Evolutionary conservation across 768 basidiomycete genomes (phyloP).

Genomic region (Tulasnella sp.): DNA sequence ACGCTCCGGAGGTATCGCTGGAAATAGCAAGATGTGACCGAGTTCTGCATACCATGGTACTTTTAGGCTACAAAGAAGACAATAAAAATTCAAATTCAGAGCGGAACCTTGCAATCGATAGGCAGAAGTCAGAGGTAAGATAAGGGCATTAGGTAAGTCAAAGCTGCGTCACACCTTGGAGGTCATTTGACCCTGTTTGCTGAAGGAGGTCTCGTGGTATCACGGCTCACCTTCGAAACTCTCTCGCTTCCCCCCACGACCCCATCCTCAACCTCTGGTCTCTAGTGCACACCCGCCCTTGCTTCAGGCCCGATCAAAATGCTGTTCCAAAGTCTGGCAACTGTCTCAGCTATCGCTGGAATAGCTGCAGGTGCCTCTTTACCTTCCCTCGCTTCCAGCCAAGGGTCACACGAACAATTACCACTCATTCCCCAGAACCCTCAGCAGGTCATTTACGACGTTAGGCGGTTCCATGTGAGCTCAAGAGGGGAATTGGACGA

Average conservation of each 20-base stretch:
- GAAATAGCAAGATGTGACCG: too few relatives aligned
- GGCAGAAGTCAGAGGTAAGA: too few relatives aligned
- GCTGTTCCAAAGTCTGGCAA: not conserved
- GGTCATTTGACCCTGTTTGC: not conserved
- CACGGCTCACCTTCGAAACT: not conserved
- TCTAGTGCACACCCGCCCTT: not conserved
- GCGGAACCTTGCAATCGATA: too few relatives aligned
- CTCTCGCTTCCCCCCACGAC: not conserved
- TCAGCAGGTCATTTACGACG: not conserved
- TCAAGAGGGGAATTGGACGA: not conserved
- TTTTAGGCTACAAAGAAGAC: too few relatives aligned
- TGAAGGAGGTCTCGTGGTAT: not conserved
- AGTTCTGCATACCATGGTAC: too few relatives aligned
- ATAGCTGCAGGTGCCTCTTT: not conserved
- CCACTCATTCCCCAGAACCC: not conserved
- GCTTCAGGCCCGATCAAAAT: not conserved
- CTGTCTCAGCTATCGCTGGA: not conserved
- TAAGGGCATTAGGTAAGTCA: not conserved
- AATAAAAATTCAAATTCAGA: too few relatives aligned
- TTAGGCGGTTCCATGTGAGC: not conserved
- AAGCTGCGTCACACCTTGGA: not conserved
- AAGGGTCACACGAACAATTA: not conserved
- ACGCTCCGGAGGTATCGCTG: too few relatives aligned
- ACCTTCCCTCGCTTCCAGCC: not conserved
- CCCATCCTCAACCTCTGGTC: too few relatives aligned